phyloP scores from a whole-genome alignment of 164 flowering plant species.

The Umbellularia californica region DNA sequence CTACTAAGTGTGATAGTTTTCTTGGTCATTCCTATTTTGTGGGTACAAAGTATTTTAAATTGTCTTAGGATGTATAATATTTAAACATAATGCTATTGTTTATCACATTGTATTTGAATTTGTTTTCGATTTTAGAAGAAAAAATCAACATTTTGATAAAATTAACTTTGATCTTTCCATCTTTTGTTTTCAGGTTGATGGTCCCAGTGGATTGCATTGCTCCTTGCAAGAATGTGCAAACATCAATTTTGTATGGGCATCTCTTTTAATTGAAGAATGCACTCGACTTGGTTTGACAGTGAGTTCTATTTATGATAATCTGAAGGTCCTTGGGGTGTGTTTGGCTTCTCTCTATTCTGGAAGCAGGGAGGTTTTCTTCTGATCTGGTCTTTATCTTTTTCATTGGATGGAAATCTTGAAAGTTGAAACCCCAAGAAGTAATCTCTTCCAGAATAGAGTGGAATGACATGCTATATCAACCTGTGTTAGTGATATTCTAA shows the following conservation, averaged over 20 bases:
- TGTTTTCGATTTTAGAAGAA: too few species aligned
- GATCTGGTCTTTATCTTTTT: too few species aligned
- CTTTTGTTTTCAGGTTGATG: slow-evolving; percentile 30
- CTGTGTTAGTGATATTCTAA: neutral
- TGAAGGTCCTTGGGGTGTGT: neutral
- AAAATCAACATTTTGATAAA: neutral
- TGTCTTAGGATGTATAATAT: neutral
- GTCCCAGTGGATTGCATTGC: slow-evolving; percentile 19
- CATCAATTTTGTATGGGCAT: slow-evolving; percentile 84
- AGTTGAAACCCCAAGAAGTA: neutral
- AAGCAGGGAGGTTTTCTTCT: neutral
- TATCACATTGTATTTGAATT: neutral
- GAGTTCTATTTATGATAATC: slow-evolving; percentile 17
- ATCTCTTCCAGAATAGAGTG: neutral
- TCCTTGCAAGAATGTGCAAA: slow-evolving; percentile 44
- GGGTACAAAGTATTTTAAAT: too few species aligned
- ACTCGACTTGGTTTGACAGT: slow-evolving; percentile 88
- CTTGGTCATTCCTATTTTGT: too few species aligned
- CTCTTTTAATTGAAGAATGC: slow-evolving; percentile 88
- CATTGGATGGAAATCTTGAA: neutral
- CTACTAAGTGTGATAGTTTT: too few species aligned
- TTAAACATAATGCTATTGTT: neutral
- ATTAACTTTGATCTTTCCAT: slow-evolving; percentile 12
- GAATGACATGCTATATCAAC: neutral
- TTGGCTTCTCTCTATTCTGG: neutral